Conservation (phyloP, 495 filamentous ascomycete species). For the Aspergillus leporis region DNA sequence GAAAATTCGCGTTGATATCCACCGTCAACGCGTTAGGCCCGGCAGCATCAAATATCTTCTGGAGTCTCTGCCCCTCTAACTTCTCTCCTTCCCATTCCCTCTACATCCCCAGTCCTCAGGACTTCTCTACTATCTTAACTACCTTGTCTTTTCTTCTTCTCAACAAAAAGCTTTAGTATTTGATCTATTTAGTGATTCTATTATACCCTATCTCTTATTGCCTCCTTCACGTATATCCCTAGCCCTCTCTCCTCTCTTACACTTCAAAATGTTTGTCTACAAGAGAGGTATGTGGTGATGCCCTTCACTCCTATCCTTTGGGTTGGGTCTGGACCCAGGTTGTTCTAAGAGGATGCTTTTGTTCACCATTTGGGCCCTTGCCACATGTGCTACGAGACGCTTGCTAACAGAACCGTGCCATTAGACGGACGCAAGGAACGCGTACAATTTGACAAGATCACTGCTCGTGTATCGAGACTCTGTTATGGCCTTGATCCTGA, state of each 20-base stretch:
- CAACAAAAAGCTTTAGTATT: slow-evolving; percentile 7
- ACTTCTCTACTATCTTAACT: slow-evolving; percentile 16
- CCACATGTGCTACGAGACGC: slow-evolving; percentile 22
- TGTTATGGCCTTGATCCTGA: slow-evolving; percentile 97
- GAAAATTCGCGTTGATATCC: slow-evolving; percentile 41
- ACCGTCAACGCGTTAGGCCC: slow-evolving; percentile 39
- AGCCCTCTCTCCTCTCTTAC: slow-evolving; percentile 9
- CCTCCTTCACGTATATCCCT: slow-evolving; percentile 15
- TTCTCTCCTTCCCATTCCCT: slow-evolving; percentile 31
- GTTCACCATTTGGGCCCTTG: slow-evolving; percentile 15
- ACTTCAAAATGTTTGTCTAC: slow-evolving; percentile 63
- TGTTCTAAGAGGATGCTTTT: slow-evolving; percentile 4
- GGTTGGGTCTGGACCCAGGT: not conserved
- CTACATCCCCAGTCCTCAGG: slow-evolving; percentile 21
- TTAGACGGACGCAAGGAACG: slow-evolving; percentile 99
- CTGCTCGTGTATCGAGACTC: slow-evolving; percentile 91
- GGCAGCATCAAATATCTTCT: slow-evolving; percentile 41
- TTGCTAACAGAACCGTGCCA: slow-evolving; percentile 26
- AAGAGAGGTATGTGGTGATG: slow-evolving; percentile 61
- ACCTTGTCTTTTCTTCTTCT: slow-evolving; percentile 19
- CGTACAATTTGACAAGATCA: slow-evolving; percentile 99
- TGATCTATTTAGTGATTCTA: slow-evolving; percentile 15
- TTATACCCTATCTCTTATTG: slow-evolving; percentile 15
- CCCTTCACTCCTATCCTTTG: not conserved
- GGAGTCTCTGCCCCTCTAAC: slow-evolving; percentile 37